Base-by-base conservation (phyloP, 1,284 basidiomycete genomes). In the Grifola frondosa region DNA sequence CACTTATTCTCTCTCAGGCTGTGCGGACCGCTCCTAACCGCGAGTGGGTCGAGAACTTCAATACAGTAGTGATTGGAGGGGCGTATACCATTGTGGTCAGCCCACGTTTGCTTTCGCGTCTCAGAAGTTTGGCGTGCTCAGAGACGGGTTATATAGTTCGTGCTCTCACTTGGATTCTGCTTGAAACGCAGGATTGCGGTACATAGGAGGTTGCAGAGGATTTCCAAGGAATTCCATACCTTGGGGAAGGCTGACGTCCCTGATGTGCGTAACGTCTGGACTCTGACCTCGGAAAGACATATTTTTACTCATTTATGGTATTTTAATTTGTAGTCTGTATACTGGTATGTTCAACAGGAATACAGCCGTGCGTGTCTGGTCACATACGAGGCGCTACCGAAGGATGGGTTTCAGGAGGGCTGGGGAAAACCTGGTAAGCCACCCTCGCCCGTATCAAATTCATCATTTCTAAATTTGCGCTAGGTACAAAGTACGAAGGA, bases 331-430 rank as follows among this genome's bases (percentile, higher is more conserved):
- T 53, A 92, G 88, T 65, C 73, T 20, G 87, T 92, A 7, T 78
- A 84, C 51, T 71, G 78, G 42, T 88, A 87, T 58, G 80, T 93
- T 47, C 73, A 77, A 48, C 83, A 86, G 52, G 91, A 94, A 58
- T 91, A 88, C 61, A 77, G 81, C 5, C 80, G 91, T 15, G 75
- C 85, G 19, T 88, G 88, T 53, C 70, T 91, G 31, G 78, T 92
- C 48, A 76, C 84, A 12, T 81, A 88, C 62, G 81, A 89, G 57
- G 84, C 84, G 11, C 75, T 85, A 49, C 89, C 91, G 10, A 84
- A 80, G 53, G 78, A 80, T 33, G 78, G 76, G 1, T 68, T 70
- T 47, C 90, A 89, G 53, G 79, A 84, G 47, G 91, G 91, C 11
- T 93, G 90, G 89, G 90, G 90, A 13, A 67, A 73, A 52, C 88